Evolutionary conservation across 352 stramenopile genomes (phyloP).

Genomic region (Phytophthora cryptogea): DNA sequence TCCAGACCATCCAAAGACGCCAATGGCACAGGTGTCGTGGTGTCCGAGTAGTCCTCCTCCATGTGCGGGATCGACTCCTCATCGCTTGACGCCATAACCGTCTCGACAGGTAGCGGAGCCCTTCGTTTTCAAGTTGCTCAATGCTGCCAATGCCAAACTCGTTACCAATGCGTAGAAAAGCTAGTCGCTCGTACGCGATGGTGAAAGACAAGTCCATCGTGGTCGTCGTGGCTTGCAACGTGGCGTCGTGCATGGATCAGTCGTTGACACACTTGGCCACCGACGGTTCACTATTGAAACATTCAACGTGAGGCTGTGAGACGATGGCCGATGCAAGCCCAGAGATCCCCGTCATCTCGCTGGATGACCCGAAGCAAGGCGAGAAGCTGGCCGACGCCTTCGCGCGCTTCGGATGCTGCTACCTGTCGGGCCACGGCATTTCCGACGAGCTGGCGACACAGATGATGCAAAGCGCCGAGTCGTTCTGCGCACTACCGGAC

Average conservation of each 20-base stretch:
- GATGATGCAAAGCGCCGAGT: slow-evolving; percentile 57
- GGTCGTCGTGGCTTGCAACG: slow-evolving; percentile 9
- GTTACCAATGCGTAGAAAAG: slow-evolving; percentile 15
- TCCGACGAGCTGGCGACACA: slow-evolving; percentile 46
- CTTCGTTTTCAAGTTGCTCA: slow-evolving; percentile 18
- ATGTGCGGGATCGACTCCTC: slow-evolving; percentile 17
- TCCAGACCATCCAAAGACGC: slow-evolving; percentile 11
- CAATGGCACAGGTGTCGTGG: slow-evolving; percentile 17
- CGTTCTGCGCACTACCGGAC: slow-evolving; percentile 63
- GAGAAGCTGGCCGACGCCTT: slow-evolving; percentile 61
- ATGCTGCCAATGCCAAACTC: slow-evolving; percentile 8
- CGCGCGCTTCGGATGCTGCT: slow-evolving; percentile 75
- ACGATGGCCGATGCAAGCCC: slow-evolving; percentile 19
- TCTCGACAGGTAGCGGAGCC: slow-evolving; percentile 6
- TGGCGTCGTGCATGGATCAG: slow-evolving; percentile 11
- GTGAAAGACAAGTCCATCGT: slow-evolving; percentile 18
- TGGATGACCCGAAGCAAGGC: slow-evolving; percentile 51
- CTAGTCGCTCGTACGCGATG: slow-evolving; percentile 15
- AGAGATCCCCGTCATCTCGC: slow-evolving; percentile 54
- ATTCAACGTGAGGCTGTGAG: slow-evolving; percentile 8
- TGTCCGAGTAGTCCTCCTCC: slow-evolving; percentile 25
- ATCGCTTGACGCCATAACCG: slow-evolving; percentile 18
- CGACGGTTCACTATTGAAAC: slow-evolving; percentile 1
- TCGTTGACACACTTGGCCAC: not conserved
- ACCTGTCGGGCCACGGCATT: slow-evolving; percentile 70